Evolutionary conservation across 2,329 filamentous ascomycete species (phyloP).

Genomic region (Curvularia sp.): DNA sequence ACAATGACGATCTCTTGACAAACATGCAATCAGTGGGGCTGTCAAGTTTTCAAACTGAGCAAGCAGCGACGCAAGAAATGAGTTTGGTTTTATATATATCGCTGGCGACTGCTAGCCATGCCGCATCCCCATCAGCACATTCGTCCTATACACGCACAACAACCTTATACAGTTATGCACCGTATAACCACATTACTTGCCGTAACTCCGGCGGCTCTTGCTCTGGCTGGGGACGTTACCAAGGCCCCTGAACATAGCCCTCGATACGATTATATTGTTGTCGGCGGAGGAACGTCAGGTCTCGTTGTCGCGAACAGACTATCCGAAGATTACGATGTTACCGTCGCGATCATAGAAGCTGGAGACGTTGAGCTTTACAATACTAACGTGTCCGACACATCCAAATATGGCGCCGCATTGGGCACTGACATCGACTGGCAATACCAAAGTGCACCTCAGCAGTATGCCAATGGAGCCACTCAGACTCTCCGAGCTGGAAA

Average conservation of each 20-base stretch:
- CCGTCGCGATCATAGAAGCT: conserved; percentile 6
- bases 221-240: not conserved
- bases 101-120: not conserved
- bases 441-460: conserved; percentile 3
- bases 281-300: conserved; percentile 3
- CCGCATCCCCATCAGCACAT: not conserved
- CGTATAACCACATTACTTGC: not conserved
- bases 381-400: conserved; percentile 4
- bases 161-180: not conserved
- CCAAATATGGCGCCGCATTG: conserved; percentile 1
- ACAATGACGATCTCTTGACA: not conserved
- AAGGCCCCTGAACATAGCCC: not conserved
- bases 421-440: conserved; percentile 5
- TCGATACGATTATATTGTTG: conserved; percentile 3
- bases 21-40: too few relatives aligned
- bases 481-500: conserved; percentile 2
- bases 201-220: not conserved
- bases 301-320: conserved; percentile 5
- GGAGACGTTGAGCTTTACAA: conserved; percentile 3
- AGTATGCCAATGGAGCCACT: not conserved
- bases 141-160: not conserved
- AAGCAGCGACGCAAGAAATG: not conserved
- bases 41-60: not conserved
- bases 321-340: conserved; percentile 4
- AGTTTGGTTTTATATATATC: not conserved